Base-by-base conservation (phyloP, 192 early-diverging fungal genomes). In the Cetraspora pellucida region DNA sequence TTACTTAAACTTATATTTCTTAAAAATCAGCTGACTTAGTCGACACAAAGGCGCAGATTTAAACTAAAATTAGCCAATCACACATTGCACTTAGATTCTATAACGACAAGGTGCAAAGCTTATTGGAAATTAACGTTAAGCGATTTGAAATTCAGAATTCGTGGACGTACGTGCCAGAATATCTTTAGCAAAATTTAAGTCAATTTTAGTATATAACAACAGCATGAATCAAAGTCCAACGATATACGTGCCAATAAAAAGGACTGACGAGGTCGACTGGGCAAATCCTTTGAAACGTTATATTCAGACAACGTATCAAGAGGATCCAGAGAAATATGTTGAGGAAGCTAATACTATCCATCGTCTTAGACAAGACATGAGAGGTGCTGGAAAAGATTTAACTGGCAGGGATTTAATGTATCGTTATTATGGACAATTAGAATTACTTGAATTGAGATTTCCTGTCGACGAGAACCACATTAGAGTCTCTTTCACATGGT, bases 391-490 rank as follows among this genome's bases (percentile, higher is more conserved):
- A n/a, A 93, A 93, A 64, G 96, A 98, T 81, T 76, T 91, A 66
- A 97, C 94, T 13, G 97, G 96, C 23, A 82, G 95, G 28, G 96
- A 99, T 82, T 87, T 99, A 49, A 86, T 97, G 23, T 98, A 96
- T 83, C 92, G 95, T 50, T 99, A 99, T 82, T 97, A 95, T 86
- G 95, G 94, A 45, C 97, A 99, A 66, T 83, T 99, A 45, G 97
- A 99, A 79, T 85, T 97, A 13, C 85, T 98, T 46, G 96, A 97
- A 77, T 86, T 96, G 68, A 90, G 96, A 43, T 97, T 99, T 80
- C 94, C 93, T 45, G 88, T 99, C 16, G 95, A 97, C 79, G 95
- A 98, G 75, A 93, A 94, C 52, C 87, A 92, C 76, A 91, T 99
- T 64, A 95, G 95, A 78, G 86, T 96, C 28, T 81, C 89, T 3